Conservation (phyloP, 1,284 basidiomycete species). For the Neolentinus lepideus region DNA sequence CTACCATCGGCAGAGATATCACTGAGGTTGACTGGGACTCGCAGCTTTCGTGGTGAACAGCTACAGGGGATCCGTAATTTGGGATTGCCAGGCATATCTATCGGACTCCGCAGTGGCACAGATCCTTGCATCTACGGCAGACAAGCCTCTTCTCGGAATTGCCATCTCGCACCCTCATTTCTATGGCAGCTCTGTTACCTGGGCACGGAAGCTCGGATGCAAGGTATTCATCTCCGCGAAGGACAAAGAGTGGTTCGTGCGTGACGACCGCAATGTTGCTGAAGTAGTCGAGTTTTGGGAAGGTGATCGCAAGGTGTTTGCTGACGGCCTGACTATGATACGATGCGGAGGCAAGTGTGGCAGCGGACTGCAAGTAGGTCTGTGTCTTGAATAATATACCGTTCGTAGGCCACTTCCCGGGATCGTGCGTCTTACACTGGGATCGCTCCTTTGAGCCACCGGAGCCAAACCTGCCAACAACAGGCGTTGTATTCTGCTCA, state of each 20-base stretch:
- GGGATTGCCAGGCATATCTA: conserved; percentile 1
- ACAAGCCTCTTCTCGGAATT: conserved; percentile 1
- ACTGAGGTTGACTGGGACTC: neutral
- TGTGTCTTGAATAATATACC: neutral
- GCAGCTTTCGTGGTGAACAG: neutral
- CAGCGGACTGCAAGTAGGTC: neutral
- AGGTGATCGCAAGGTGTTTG: neutral
- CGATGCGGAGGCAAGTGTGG: neutral
- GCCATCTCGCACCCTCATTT: conserved; percentile 4
- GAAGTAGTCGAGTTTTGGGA: conserved; percentile 2
- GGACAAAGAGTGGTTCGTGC: conserved; percentile 1
- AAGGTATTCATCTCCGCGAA: neutral
- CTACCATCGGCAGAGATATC: neutral
- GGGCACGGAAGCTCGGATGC: neutral
- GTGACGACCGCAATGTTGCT: neutral
- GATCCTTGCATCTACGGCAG: neutral
- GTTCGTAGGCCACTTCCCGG: conserved; percentile 3
- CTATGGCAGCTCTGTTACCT: neutral
- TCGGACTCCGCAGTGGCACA: neutral
- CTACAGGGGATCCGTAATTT: neutral
- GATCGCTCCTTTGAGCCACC: neutral
- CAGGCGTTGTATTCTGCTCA: conserved; percentile 2
- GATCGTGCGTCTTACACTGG: conserved; percentile 4
- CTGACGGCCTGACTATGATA: neutral
- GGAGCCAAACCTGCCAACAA: neutral